Conservation (phyloP, 2,329 filamentous ascomycete species). For the Sporothrix schenckii region DNA sequence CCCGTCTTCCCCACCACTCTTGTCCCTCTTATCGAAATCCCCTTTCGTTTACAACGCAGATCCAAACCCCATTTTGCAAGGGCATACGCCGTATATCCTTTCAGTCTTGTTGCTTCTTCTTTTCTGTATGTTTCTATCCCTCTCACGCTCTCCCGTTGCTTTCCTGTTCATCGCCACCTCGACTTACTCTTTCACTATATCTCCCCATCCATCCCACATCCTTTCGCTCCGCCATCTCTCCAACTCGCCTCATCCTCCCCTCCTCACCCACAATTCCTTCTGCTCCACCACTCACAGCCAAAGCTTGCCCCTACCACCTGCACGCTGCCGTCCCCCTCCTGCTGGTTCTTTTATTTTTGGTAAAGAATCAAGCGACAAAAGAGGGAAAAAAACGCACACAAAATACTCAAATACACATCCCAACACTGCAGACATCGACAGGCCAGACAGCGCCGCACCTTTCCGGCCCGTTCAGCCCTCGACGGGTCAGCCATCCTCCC, state of each 20-base stretch:
- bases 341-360: slow-evolving; percentile 24
- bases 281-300: slow-evolving; percentile 22
- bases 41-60: slow-evolving; percentile 24
- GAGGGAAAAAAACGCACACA: slow-evolving; percentile 7
- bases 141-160: neutral
- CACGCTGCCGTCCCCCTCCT: slow-evolving; percentile 29
- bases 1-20: slow-evolving; percentile 27
- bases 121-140: slow-evolving; percentile 4
- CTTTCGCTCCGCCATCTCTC: neutral
- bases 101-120: neutral
- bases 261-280: slow-evolving; percentile 19
- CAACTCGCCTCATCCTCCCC: slow-evolving; percentile 6
- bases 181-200: neutral
- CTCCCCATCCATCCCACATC: neutral
- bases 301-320: slow-evolving; percentile 17
- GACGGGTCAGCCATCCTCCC: slow-evolving; percentile 24
- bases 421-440: slow-evolving; percentile 15
- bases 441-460: slow-evolving; percentile 24
- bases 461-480: slow-evolving; percentile 35
- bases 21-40: slow-evolving; percentile 3
- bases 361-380: slow-evolving; percentile 1
- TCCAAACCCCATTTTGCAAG: neutral
- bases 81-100: neutral
- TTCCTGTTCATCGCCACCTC: neutral
- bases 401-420: slow-evolving; percentile 1